A percentile compares a stretch with the other conserved stretches of the same genome.
Evolutionary conservation across 2,329 filamentous ascomycete species (phyloP).

Genomic region (Scedosporium apiospermum): DNA sequence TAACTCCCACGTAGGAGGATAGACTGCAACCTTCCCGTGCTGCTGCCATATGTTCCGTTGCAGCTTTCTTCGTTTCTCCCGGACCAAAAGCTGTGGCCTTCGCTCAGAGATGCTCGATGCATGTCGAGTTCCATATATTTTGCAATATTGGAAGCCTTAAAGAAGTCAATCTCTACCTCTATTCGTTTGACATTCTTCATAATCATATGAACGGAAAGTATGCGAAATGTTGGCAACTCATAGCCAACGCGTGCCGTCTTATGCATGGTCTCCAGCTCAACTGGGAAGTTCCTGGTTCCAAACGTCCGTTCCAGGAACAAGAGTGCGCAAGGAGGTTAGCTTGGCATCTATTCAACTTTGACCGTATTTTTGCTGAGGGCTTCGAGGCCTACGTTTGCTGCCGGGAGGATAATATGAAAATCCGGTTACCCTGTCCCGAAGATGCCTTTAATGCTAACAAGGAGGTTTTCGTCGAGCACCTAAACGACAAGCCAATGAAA

Average conservation of each 20-base stretch:
- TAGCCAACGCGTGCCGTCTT: constrained; percentile 24
- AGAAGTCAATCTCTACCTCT: constrained; percentile 22
- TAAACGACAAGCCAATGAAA: constrained; percentile 19
- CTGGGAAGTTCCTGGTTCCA: constrained; percentile 23
- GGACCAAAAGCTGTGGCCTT: constrained; percentile 23
- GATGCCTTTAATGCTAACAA: constrained; percentile 21
- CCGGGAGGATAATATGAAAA: constrained; percentile 26
- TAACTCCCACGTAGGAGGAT: neutral
- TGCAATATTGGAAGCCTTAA: constrained; percentile 28
- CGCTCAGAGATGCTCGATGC: constrained; percentile 25
- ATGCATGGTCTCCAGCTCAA: constrained; percentile 29
- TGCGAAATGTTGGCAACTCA: constrained; percentile 30
- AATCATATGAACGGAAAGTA: constrained; percentile 26
- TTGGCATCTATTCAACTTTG: constrained; percentile 28
- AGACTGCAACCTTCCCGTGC: constrained; percentile 11
- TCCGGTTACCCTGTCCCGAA: constrained; percentile 25
- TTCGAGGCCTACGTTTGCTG: constrained; percentile 30
- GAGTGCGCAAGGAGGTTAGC: constrained; percentile 25
- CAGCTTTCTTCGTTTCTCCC: constrained; percentile 25
- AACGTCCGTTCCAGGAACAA: constrained; percentile 23
- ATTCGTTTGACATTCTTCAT: constrained; percentile 24
- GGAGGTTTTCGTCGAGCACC: constrained; percentile 19
- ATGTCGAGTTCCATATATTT: constrained; percentile 29
- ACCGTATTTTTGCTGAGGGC: constrained; percentile 27
- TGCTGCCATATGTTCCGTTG: constrained; percentile 28